phyloP scores from a whole-genome alignment of 2,329 filamentous ascomycete genomes.

The Diaporthe humulicola region DNA sequence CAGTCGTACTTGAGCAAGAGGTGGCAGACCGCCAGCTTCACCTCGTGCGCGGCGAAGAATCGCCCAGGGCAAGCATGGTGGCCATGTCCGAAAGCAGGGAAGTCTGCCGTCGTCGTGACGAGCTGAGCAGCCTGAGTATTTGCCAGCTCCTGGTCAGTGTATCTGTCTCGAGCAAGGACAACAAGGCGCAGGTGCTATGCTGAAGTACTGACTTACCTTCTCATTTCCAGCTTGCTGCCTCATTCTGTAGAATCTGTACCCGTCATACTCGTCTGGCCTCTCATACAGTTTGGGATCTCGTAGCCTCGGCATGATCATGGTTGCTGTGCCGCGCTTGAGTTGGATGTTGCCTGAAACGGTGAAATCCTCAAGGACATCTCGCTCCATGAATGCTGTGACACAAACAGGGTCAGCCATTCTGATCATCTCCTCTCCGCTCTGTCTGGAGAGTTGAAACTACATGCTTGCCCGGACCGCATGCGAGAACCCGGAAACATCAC shows the following conservation, averaged over 20 bases:
- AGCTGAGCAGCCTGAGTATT: slow-evolving; percentile 48
- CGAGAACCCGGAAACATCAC: neutral
- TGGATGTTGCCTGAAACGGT: slow-evolving; percentile 12
- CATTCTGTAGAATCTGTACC: slow-evolving; percentile 44
- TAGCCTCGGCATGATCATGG: neutral
- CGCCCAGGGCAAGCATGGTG: slow-evolving; percentile 57
- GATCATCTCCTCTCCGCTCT: neutral
- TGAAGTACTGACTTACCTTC: neutral
- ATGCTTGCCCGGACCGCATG: neutral
- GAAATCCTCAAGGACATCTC: slow-evolving; percentile 6
- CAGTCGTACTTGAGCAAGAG: slow-evolving; percentile 50
- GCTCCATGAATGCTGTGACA: neutral
- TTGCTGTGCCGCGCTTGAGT: neutral
- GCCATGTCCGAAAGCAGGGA: slow-evolving; percentile 56
- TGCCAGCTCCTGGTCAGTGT: slow-evolving; percentile 42
- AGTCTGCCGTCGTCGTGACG: slow-evolving; percentile 50
- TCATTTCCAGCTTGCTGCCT: neutral
- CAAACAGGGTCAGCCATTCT: neutral
- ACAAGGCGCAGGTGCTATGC: neutral
- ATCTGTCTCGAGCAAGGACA: slow-evolving; percentile 17
- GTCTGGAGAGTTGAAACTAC: neutral
- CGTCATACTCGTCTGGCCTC: slow-evolving; percentile 45
- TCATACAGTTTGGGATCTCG: slow-evolving; percentile 39
- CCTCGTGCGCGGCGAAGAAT: slow-evolving; percentile 57
- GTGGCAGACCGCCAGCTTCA: slow-evolving; percentile 51